These are phyloP conservation scores for Globisporangium splendens DNA, from an alignment of 352 stramenopile genomes.

Conservation along the genomic window DNA sequence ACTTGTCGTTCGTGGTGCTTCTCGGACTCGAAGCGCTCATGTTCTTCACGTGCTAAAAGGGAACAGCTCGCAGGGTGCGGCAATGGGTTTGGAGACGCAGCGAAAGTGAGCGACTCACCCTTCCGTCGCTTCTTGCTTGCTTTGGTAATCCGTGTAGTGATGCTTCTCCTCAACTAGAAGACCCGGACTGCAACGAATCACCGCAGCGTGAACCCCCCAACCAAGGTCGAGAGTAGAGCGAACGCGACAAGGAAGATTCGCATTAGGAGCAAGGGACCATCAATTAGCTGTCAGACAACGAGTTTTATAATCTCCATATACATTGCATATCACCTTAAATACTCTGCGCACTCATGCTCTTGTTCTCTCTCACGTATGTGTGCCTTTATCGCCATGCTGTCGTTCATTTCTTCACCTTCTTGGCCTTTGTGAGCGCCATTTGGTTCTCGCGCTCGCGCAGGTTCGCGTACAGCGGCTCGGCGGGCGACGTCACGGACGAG, in stretches of 20 bases:
- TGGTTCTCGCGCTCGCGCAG: conserved; percentile 23
- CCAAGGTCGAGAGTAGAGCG: too few species aligned
- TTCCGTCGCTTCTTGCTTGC: background rate
- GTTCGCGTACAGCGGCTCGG: conserved; percentile 37
- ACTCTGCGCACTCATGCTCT: background rate
- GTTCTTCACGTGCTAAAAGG: conserved; percentile 73
- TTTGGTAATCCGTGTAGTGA: background rate
- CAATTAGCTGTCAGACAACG: background rate
- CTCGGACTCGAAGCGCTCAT: conserved; percentile 62
- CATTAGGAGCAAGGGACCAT: too few species aligned
- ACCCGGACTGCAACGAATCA: background rate
- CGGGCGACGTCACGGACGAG: conserved; percentile 65
- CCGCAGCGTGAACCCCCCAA: too few species aligned
- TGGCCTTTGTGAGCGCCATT: conserved; percentile 22
- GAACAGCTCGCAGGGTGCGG: background rate
- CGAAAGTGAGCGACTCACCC: background rate
- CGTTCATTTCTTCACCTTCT: conserved; percentile 19
- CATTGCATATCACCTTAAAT: background rate
- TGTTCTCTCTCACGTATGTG: background rate
- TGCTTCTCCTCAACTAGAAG: background rate
- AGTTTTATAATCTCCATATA: conserved; percentile 1
- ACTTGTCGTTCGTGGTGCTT: conserved; percentile 46
- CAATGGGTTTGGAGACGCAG: background rate
- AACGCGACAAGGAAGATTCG: too few species aligned
- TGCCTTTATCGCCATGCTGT: conserved; percentile 6